Evolutionary conservation across 257 asterid species (phyloP), one percentile per base, ranked within the genome.

Genomic region (Anisodus tanguticus): DNA sequence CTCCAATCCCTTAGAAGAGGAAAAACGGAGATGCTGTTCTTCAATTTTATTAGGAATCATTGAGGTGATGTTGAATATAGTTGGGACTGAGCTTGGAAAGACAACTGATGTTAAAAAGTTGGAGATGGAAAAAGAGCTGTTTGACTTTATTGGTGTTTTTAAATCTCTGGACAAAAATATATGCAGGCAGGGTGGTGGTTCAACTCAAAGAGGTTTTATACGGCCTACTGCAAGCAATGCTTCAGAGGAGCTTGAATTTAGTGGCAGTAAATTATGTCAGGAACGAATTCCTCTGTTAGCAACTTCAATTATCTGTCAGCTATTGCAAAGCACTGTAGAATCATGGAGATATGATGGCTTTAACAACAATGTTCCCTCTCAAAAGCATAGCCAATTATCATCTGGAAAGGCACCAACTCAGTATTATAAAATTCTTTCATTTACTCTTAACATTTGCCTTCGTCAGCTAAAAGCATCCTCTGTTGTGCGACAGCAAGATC

Each of bases 271-370:
- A 85, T 84, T 78, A 70, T 85, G 87, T 87, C 85, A 74, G 59
- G 97, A 91, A 85, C 86, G 94, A 90, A 86, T 90, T 86, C 93
- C 97, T 85, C 90, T 92, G 57, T 91, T 94, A 87, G 94, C 97
- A 87, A 91, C 93, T 83, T 90, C 94, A 71, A 86, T 90, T 87
- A 88, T 92, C 86, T 83, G 79, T 85, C 89, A 86, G 71, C 94
- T 93, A 81, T 84, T 94, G 86, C 89, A 86, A 89, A 86, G 60
- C 70, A 91, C 91, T 59, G 68, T 88, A 60, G 93, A 91, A 72
- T 83, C 84, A 11, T 78, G 64, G 84, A 86, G 86, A 85, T 74
- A 64, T 70, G 90, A 90, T 83, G 63, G 63, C 78, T 85, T 89
- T 57, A 88, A 57, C 72, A 84, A 85, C 69, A 86, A 60, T 57